Evolutionary conservation across 306 rosid species (phyloP).

Genomic region (Benincasa hispida): DNA sequence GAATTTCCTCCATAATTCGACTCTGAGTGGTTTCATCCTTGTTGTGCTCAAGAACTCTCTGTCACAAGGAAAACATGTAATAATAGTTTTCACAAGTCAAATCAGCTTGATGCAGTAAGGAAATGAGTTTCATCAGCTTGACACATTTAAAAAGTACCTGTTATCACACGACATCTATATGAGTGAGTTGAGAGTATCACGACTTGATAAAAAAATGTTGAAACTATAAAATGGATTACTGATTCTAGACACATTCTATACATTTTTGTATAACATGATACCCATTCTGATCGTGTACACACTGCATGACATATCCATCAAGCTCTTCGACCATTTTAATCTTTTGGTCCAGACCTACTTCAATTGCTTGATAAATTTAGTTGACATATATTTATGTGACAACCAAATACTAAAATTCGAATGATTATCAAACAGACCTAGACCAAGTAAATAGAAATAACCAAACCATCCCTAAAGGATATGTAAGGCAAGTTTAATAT

Average conservation of each 20-base stretch:
- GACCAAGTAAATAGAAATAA: too few species aligned
- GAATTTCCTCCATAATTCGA: conserved; percentile 84
- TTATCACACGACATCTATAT: conserved; percentile 78
- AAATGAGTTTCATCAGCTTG: too few species aligned
- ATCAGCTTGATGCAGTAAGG: not conserved
- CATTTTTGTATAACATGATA: conserved; percentile 94
- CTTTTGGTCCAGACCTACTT: conserved; percentile 89
- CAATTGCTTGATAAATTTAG: conserved; percentile 54
- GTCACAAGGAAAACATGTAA: conserved; percentile 3
- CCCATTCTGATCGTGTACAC: conserved; percentile 97
- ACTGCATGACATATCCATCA: conserved; percentile 80
- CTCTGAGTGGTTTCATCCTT: conserved; percentile 48
- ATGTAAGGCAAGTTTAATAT: too few species aligned
- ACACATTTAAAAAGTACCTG: not conserved
- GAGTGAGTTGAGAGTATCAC: conserved; percentile 91
- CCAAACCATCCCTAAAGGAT: too few species aligned
- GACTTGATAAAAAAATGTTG: conserved; percentile 81
- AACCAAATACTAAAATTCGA: too few species aligned
- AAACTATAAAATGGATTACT: conserved; percentile 60
- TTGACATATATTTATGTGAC: not conserved
- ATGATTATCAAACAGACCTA: too few species aligned
- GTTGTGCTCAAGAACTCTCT: conserved; percentile 94
- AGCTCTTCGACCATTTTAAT: conserved; percentile 88
- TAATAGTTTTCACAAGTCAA: not conserved
- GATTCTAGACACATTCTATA: conserved; percentile 88